These are phyloP conservation scores for Hypoxylon sp. DNA, from an alignment of 2,329 filamentous ascomycete species.

Conservation along the genomic window DNA sequence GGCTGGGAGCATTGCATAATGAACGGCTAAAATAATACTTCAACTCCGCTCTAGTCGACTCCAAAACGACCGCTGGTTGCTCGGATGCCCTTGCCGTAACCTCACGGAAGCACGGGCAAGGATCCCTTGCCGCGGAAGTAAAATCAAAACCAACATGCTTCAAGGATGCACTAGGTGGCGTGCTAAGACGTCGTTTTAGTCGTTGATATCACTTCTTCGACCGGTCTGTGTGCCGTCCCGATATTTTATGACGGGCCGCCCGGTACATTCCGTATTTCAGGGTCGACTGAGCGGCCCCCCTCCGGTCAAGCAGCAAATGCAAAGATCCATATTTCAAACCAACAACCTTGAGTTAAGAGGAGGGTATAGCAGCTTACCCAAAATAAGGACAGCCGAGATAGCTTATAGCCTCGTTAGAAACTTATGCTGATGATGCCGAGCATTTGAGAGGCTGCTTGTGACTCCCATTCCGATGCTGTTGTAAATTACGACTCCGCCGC, in stretches of 20 bases:
- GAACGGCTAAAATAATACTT: constrained; percentile 7
- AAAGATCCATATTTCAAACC: constrained; percentile 13
- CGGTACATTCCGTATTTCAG: not conserved
- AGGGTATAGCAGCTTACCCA: constrained; percentile 2
- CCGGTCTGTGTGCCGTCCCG: constrained; percentile 5
- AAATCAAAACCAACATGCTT: constrained; percentile 26
- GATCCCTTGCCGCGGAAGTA: constrained; percentile 28
- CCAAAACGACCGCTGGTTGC: constrained; percentile 5
- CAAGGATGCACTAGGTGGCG: constrained; percentile 6
- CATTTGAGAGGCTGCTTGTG: constrained; percentile 2
- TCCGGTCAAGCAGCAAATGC: constrained; percentile 17
- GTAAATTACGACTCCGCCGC: constrained; percentile 1
- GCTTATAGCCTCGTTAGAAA: constrained; percentile 13
- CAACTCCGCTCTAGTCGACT: not conserved
- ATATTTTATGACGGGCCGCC: not conserved
- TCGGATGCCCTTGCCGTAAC: constrained; percentile 31
- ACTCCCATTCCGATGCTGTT: constrained; percentile 2
- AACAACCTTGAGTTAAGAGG: constrained; percentile 7
- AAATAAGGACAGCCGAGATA: not conserved
- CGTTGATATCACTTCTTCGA: constrained; percentile 4
- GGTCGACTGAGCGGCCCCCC: constrained; percentile 11
- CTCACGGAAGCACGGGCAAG: constrained; percentile 30
- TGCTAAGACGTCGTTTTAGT: not conserved
- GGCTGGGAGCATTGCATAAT: not conserved
- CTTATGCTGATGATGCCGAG: constrained; percentile 14